Percentiles rank a stretch among this genome's conserved stretches.
Conservation (phyloP, 2,329 filamentous ascomycete species). For the Phoma sp. region DNA sequence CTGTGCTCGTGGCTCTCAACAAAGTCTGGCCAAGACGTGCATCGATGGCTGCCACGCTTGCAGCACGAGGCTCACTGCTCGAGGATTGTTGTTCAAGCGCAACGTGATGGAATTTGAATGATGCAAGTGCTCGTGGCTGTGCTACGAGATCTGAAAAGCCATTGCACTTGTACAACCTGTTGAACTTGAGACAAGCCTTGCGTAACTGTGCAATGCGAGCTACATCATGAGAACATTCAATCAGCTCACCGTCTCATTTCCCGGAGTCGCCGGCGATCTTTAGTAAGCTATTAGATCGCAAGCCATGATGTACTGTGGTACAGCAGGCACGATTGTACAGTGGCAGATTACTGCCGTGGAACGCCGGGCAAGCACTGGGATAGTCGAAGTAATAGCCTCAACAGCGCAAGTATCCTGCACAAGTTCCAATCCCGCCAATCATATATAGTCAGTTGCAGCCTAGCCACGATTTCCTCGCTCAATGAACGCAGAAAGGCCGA, state of each 20-base stretch:
- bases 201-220: not conserved
- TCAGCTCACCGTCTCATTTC: not conserved
- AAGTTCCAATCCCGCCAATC: no score
- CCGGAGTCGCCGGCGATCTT: not conserved
- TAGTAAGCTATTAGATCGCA: not conserved
- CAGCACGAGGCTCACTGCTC: not conserved
- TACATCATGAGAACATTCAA: not conserved
- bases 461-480: not conserved
- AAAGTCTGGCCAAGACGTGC: not conserved
- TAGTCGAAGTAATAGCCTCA: not conserved
- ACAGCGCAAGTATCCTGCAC: not conserved
- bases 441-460: no score
- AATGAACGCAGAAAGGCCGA: not conserved
- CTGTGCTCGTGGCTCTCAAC: not conserved
- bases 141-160: not conserved
- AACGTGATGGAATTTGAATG: not conserved
- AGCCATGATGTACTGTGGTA: not conserved
- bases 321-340: not conserved
- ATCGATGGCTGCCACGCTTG: conserved; percentile 4
- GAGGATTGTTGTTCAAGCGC: not conserved
- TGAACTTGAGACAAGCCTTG: not conserved
- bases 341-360: not conserved
- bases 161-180: not conserved
- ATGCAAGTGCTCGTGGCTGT: conserved; percentile 4
- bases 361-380: not conserved